Percentiles rank a stretch among this genome's conserved stretches.
These are phyloP conservation scores for Plasmopara muralis DNA, from an alignment of 352 stramenopile genomes.

Conservation along the genomic window DNA sequence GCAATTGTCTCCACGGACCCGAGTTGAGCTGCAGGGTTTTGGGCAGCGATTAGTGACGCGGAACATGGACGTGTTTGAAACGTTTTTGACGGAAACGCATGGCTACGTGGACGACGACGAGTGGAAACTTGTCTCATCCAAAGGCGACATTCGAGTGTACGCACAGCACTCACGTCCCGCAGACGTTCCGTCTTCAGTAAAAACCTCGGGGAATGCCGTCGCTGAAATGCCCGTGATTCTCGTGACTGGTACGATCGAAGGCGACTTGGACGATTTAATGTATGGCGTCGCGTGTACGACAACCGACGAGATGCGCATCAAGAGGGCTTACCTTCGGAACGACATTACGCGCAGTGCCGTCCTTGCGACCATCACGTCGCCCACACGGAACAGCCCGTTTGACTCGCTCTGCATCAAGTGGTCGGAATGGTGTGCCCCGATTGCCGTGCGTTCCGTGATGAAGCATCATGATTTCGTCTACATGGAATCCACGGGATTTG, in stretches of 20 bases:
- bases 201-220: conserved; percentile 9
- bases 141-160: conserved; percentile 25
- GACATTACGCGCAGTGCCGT: conserved; percentile 37
- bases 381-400: conserved; percentile 30
- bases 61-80: conserved; percentile 28
- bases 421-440: conserved; percentile 32
- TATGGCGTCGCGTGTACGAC: conserved; percentile 28
- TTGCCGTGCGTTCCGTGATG: conserved; percentile 28
- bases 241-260: conserved; percentile 25
- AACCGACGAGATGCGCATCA: conserved; percentile 30
- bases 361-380: conserved; percentile 26
- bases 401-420: conserved; percentile 39
- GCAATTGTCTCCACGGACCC: conserved; percentile 16
- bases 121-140: conserved; percentile 27
- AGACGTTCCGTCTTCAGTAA: conserved; percentile 2
- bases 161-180: conserved; percentile 8
- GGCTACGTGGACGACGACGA: conserved; percentile 22
- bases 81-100: conserved; percentile 24
- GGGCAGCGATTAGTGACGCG: conserved; percentile 22
- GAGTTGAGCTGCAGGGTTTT: conserved; percentile 16
- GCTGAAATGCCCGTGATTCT: conserved; percentile 26
- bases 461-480: conserved; percentile 50
- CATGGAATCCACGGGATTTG: conserved; percentile 37
- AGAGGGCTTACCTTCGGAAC: conserved; percentile 39
- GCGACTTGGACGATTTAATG: conserved; percentile 34